Percentiles rank a stretch among this genome's conserved stretches.
Evolutionary conservation across 306 rosid genomes (phyloP).

Genomic region (Lathyrus tuberosus): DNA sequence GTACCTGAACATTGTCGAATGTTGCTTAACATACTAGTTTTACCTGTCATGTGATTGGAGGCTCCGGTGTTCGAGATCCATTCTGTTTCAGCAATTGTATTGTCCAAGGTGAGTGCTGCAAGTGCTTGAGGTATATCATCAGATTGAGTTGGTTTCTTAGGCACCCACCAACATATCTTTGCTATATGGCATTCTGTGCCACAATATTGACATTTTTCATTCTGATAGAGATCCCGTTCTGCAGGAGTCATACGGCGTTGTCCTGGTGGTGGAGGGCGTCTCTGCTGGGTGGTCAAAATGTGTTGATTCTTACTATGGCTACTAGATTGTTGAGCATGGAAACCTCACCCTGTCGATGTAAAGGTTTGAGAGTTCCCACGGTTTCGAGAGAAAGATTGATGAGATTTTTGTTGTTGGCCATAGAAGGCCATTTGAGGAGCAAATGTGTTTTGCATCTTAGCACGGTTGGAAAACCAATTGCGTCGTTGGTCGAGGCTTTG

Average conservation of each 20-base stretch:
- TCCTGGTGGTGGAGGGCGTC: not conserved
- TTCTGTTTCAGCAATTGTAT: not conserved
- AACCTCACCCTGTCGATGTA: no score
- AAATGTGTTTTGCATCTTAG: not conserved
- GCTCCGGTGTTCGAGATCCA: slow-evolving; percentile 2
- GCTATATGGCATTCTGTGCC: not conserved
- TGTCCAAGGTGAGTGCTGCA: slow-evolving; percentile 4
- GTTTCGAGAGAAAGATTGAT: no score
- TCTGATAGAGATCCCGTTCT: not conserved
- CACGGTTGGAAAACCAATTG: not conserved
- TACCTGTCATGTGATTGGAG: slow-evolving; percentile 12
- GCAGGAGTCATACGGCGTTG: not conserved
- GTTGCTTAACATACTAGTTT: not conserved
- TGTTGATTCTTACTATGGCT: not conserved
- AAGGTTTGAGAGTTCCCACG: no score
- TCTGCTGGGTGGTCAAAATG: not conserved
- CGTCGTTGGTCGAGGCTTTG: not conserved
- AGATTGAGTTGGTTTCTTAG: not conserved
- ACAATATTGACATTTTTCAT: slow-evolving; percentile 2
- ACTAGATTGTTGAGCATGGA: no score
- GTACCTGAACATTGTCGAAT: not conserved
- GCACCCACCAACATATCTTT: slow-evolving; percentile 9
- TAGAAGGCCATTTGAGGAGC: not conserved
- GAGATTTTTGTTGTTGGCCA: not conserved
- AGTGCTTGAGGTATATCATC: slow-evolving; percentile 3